Base-by-base conservation (phyloP, 352 stramenopile genomes). In the Halophytophthora polymorphica region DNA sequence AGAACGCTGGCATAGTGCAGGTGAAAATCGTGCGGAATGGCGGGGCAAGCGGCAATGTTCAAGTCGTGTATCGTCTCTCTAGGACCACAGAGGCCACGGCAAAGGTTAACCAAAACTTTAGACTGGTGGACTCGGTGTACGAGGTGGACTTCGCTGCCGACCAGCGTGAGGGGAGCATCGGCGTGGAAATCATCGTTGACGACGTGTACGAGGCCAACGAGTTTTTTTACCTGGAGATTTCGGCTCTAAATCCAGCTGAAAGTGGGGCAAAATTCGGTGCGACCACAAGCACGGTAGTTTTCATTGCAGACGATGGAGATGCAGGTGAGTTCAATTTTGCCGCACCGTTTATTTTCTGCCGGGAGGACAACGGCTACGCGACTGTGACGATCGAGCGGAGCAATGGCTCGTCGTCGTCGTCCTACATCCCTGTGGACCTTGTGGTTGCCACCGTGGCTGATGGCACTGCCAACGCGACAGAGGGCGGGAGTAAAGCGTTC, bases 301-400 rank as follows among this genome's bases (percentile, higher is more conserved):
- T 81, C 36, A 85, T 90, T 25, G 33, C 57, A 0, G 78, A 90
- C 50, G 76, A 86, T 37, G 69, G 73, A 3, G 78, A 90, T 23
- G 78, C 78, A 23, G 78, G 78, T 0, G 51, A 72, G 7, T 90
- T 90, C 49, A 73, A 76, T 48, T 90, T 90, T 51, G 59, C 76
- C 6, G 37, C 44, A 7, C 54, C 73, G 1, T 83, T 49, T 41
- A 69, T 81, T 7, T 85, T 83, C 43, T 90, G 76, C 36, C 56
- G 76, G 25, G 78, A 90, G 67, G 76, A 90, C 50, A 86, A 73
- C 40, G 66, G 71, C 6, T 75, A 71, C 17, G 78, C 78, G 12
- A 55, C 82, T 6, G 73, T 90, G 7, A 73, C 62, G 12, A 75
- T 90, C 33, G 41, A 73, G 18, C 60, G 78, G 11, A 80, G 55